Percentiles rank a stretch among this genome's conserved stretches.
Conservation (phyloP, 1,139 yeast genomes). For the Tardiomyces depauwii region DNA sequence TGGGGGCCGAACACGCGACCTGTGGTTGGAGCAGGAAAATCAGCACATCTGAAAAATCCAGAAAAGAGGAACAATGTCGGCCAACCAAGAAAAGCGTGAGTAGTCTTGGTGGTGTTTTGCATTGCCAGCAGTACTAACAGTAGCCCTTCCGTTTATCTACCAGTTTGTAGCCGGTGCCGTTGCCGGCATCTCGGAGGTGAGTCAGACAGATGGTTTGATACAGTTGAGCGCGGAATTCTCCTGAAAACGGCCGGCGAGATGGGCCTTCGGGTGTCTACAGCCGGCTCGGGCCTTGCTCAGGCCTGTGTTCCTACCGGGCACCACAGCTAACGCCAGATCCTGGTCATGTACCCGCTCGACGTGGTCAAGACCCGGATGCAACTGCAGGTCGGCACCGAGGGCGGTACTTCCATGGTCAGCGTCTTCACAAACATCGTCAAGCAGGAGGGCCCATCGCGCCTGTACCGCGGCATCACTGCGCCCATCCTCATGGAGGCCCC, state of each 20-base stretch:
- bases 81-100: not conserved
- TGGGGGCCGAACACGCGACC: not conserved
- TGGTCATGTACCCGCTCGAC: slow-evolving; percentile 96
- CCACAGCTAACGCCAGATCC: slow-evolving; percentile 36
- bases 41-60: too few species aligned
- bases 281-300: too few species aligned
- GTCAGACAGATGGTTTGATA: too few species aligned
- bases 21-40: too few species aligned
- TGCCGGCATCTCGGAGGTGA: slow-evolving; percentile 86
- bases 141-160: slow-evolving; percentile 71
- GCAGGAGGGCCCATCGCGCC: slow-evolving; percentile 73
- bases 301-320: too few species aligned
- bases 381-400: slow-evolving; percentile 55
- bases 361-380: slow-evolving; percentile 98
- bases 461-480: slow-evolving; percentile 89
- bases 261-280: too few species aligned
- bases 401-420: slow-evolving; percentile 74
- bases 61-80: not conserved
- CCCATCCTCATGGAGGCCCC: slow-evolving; percentile 99
- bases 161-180: slow-evolving; percentile 93
- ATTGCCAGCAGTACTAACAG: slow-evolving; percentile 1
- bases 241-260: too few species aligned
- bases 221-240: too few species aligned
- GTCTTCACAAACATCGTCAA: slow-evolving; percentile 73
- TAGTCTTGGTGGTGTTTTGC: not conserved